Base-by-base conservation (phyloP, 805 yeast species). In the Hanseniaspora meyeri region DNA sequence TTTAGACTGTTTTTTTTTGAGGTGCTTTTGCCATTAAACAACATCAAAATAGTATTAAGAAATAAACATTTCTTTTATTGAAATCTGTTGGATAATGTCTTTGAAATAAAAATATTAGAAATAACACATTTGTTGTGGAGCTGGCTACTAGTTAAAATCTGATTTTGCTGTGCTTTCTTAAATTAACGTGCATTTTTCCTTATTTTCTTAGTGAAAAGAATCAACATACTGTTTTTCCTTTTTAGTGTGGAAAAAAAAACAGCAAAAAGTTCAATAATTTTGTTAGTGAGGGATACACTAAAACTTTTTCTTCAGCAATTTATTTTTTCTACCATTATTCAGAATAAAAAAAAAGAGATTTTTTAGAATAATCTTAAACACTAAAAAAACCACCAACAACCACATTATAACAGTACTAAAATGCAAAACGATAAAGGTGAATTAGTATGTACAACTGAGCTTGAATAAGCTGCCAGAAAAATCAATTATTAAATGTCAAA, bases 341-440 rank as follows among this genome's bases (percentile, higher is more conserved):
- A 11, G 14, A 36, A 9, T 1, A 7, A 14, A 20, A 5, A 24
- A 27, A 38, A 27, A 40, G 17, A 31, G 17, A 1, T 40, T 49
- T n/a, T 31, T 49, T 40, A 39, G 58, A 60, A 64, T 60, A 69
- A 71, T 72, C 67, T 38, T 49, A 12, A 36, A 31, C 32, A 11
- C 16, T 43, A 43, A 4, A 11, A 27, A 9, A 49, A 54, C 51
- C 36, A 49, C 52, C 49, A 31, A 54, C 51, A 49, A 46, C 47
- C 57, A 57, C 40, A 49, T 45, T 24, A 46, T 39, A 49, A 52
- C 29, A 36, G 48, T 37, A 42, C 43, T 85, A 88, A 77, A 73
- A 91, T 91, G 98, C 97, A 91, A 85, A 91, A 93, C 98, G 97
- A 93, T 77, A 89, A 87, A 82, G 97, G 98, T 78, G 95, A 89